Conservation (phyloP, 768 basidiomycete species). For the Rickenella mellea region DNA sequence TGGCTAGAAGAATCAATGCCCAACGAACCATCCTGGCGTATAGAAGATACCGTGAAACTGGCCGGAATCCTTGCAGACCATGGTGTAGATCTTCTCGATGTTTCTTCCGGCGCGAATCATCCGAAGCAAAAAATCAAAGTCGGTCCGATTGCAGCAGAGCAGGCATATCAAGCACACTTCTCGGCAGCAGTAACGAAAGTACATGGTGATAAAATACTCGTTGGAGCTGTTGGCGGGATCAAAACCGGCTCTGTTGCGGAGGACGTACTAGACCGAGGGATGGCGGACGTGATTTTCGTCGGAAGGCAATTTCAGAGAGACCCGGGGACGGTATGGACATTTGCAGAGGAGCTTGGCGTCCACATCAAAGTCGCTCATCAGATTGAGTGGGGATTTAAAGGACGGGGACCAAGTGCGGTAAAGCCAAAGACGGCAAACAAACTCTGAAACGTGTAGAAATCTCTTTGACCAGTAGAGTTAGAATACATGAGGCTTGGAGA, state of each 20-base stretch:
- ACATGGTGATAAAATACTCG: constrained; percentile 32
- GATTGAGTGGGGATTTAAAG: constrained; percentile 51
- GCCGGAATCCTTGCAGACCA: constrained; percentile 47
- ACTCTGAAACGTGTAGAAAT: too few relatives aligned
- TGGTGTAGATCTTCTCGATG: constrained; percentile 71
- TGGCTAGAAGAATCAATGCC: constrained; percentile 55
- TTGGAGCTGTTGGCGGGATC: constrained; percentile 50
- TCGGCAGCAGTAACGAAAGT: constrained; percentile 43
- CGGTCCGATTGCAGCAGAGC: constrained; percentile 27
- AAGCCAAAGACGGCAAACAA: too few relatives aligned
- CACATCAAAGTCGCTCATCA: constrained; percentile 37
- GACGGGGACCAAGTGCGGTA: too few relatives aligned
- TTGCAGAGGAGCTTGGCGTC: constrained; percentile 49
- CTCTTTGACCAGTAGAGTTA: too few relatives aligned
- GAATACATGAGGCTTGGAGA: too few relatives aligned
- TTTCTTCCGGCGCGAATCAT: constrained; percentile 55
- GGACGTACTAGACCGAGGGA: constrained; percentile 43
- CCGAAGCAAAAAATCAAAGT: constrained; percentile 26
- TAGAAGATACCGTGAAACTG: constrained; percentile 58
- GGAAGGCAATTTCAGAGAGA: constrained; percentile 53
- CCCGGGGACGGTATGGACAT: constrained; percentile 38
- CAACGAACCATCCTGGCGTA: constrained; percentile 55
- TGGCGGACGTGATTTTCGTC: constrained; percentile 50
- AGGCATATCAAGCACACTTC: constrained; percentile 48
- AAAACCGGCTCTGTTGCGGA: constrained; percentile 47